phyloP scores from a whole-genome alignment of 2,329 filamentous ascomycete genomes.

The Amauroascus verrucosus region DNA sequence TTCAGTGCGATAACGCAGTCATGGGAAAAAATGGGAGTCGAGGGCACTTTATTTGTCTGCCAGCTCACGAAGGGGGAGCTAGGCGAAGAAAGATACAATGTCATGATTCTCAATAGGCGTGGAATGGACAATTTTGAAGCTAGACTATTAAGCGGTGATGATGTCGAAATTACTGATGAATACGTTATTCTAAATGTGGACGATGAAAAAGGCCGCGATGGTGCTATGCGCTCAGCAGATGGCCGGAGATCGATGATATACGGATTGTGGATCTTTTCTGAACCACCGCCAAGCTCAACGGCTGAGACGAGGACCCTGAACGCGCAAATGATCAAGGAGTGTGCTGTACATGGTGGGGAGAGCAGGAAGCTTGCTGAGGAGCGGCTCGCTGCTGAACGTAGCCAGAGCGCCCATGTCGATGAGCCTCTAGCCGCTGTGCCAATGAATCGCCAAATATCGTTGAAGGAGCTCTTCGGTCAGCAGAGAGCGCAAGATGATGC shows the following conservation, averaged over 20 bases:
- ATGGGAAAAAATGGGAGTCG: slow-evolving; percentile 80
- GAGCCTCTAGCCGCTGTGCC: slow-evolving; percentile 34
- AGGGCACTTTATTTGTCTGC: slow-evolving; percentile 85
- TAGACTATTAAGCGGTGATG: slow-evolving; percentile 46
- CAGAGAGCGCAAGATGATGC: slow-evolving; percentile 44
- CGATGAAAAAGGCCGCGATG: slow-evolving; percentile 21
- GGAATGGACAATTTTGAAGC: slow-evolving; percentile 61
- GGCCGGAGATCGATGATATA: slow-evolving; percentile 34
- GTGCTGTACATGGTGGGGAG: slow-evolving; percentile 43
- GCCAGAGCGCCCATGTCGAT: slow-evolving; percentile 27
- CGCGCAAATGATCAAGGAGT: slow-evolving; percentile 45
- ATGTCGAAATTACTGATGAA: slow-evolving; percentile 55
- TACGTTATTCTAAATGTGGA: slow-evolving; percentile 50
- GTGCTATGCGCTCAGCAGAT: slow-evolving; percentile 11
- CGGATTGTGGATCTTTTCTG: slow-evolving; percentile 56
- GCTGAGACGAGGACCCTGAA: slow-evolving; percentile 43
- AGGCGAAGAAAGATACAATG: slow-evolving; percentile 42
- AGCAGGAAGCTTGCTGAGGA: slow-evolving; percentile 39
- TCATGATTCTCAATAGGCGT: slow-evolving; percentile 64
- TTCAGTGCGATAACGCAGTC: slow-evolving; percentile 54
- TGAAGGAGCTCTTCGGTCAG: slow-evolving; percentile 47
- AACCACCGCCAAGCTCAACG: slow-evolving; percentile 46
- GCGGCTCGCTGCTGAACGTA: slow-evolving; percentile 22
- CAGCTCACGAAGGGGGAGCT: slow-evolving; percentile 41
- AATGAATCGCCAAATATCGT: slow-evolving; percentile 45